phyloP scores from a whole-genome alignment of 2,329 filamentous ascomycete species.

The Penicillium oxalicum region DNA sequence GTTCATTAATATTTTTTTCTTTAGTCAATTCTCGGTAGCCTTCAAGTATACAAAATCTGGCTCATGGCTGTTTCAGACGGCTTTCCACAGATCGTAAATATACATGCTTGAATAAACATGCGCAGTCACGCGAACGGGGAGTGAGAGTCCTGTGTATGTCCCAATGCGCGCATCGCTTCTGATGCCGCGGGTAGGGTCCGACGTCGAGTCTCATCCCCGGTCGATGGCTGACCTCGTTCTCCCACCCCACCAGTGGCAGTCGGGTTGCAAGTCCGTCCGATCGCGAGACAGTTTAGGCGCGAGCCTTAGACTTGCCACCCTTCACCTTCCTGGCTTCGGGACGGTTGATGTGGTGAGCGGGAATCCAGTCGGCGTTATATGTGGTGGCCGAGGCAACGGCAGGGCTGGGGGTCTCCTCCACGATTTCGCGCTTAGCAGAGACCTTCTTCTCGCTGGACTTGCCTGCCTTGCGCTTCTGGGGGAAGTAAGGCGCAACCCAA shows the following conservation, averaged over 20 bases:
- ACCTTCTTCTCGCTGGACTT: conserved; percentile 27
- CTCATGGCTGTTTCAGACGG: conserved; percentile 5
- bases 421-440: conserved; percentile 59
- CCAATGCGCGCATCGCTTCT: conserved; percentile 9
- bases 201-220: not conserved
- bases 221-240: too few relatives aligned
- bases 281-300: conserved; percentile 21
- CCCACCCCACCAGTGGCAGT: too few relatives aligned
- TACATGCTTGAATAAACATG: conserved; percentile 10
- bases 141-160: conserved; percentile 8
- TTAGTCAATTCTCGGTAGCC: not conserved
- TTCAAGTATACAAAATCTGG: conserved; percentile 1
- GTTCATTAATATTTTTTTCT: not conserved
- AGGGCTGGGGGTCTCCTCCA: conserved; percentile 61
- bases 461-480: conserved; percentile 54
- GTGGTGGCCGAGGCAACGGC: conserved; percentile 64
- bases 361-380: conserved; percentile 93
- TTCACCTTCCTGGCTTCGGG: conserved; percentile 63
- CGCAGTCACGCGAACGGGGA: conserved; percentile 1
- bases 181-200: not conserved
- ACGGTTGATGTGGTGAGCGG: conserved; percentile 79
- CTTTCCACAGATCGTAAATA: conserved; percentile 8
- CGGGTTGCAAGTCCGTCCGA: not conserved
- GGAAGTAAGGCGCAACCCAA: conserved; percentile 94
- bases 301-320: conserved; percentile 39